These are phyloP conservation scores for Pythium folliculosum DNA, from an alignment of 352 stramenopile species.

Conservation along the genomic window DNA sequence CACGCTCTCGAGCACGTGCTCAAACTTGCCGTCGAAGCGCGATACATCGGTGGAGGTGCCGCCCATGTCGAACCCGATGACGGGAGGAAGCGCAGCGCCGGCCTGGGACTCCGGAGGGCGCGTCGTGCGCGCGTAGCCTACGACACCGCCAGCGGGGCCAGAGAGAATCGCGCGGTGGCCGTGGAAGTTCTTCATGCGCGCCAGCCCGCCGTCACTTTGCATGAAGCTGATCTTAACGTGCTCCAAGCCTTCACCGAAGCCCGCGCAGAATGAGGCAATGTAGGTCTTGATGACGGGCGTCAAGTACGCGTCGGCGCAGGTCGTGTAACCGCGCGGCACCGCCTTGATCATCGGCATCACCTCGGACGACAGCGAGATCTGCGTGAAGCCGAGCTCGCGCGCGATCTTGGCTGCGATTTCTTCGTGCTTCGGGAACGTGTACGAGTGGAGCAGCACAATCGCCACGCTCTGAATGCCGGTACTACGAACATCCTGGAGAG, in stretches of 20 bases:
- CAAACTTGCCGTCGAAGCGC: conserved; percentile 95
- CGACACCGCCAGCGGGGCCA: conserved; percentile 92
- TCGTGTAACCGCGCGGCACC: conserved; percentile 96
- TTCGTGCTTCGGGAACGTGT: conserved; percentile 96
- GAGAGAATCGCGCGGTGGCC: conserved; percentile 94
- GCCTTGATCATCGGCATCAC: conserved; percentile 99
- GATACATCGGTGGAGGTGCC: conserved; percentile 98
- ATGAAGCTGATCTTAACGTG: conserved; percentile 97
- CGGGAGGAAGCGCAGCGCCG: conserved; percentile 37
- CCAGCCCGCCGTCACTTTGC: conserved; percentile 98
- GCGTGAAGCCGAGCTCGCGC: conserved; percentile 91
- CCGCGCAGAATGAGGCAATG: conserved; percentile 94
- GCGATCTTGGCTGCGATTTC: conserved; percentile 88
- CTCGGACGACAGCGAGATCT: conserved; percentile 89
- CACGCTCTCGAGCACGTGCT: conserved; percentile 98
- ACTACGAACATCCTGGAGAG: conserved; percentile 30
- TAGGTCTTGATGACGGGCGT: conserved; percentile 98
- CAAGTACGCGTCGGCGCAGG: conserved; percentile 97
- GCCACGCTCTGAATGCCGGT: conserved; percentile 93
- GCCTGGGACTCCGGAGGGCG: conserved; percentile 42
- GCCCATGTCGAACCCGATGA: conserved; percentile 99
- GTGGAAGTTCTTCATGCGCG: conserved; percentile 93
- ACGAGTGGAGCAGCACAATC: conserved; percentile 96
- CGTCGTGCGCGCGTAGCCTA: conserved; percentile 97
- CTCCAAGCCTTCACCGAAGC: conserved; percentile 93